Conservation (phyloP, 129 eudicot species). For the Smallanthus sonchifolius region DNA sequence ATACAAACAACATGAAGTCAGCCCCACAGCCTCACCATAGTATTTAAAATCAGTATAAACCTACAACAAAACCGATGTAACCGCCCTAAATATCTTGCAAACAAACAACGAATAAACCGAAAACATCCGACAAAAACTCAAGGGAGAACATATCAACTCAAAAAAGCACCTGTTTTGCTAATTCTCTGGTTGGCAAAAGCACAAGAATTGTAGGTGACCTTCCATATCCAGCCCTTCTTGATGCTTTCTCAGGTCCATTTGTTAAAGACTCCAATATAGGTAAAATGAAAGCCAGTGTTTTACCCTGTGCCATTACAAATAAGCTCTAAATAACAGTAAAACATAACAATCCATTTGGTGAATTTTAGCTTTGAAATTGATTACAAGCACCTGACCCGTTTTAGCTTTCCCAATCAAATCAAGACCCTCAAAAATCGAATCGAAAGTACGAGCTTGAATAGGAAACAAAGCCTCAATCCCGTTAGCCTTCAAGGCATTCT, state of each 20-base stretch:
- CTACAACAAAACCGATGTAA: conserved; percentile 23
- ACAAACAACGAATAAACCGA: not conserved
- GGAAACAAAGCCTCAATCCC: conserved; percentile 86
- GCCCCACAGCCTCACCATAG: conserved; percentile 72
- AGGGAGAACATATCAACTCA: not conserved
- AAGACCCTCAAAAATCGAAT: conserved; percentile 56
- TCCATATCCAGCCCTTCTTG: conserved; percentile 73
- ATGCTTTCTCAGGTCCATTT: conserved; percentile 61
- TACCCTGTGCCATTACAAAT: conserved; percentile 47
- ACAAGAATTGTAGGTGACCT: conserved; percentile 80
- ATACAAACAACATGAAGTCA: conserved; percentile 70
- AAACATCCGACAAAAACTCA: not conserved
- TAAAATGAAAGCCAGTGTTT: conserved; percentile 88
- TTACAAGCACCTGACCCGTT: conserved; percentile 75
- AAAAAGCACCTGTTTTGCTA: conserved; percentile 67
- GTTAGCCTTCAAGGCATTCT: conserved; percentile 54
- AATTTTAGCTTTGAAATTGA: not conserved
- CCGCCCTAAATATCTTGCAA: not conserved
- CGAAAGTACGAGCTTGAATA: conserved; percentile 84
- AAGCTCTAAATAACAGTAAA: not conserved
- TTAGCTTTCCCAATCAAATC: conserved; percentile 95
- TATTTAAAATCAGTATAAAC: conserved; percentile 70
- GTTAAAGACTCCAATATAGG: conserved; percentile 79
- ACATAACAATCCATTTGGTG: not conserved
- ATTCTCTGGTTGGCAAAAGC: conserved; percentile 86